Evolutionary conservation across 1,284 basidiomycete species (phyloP).

Genomic region (Trichosporon ovoides): DNA sequence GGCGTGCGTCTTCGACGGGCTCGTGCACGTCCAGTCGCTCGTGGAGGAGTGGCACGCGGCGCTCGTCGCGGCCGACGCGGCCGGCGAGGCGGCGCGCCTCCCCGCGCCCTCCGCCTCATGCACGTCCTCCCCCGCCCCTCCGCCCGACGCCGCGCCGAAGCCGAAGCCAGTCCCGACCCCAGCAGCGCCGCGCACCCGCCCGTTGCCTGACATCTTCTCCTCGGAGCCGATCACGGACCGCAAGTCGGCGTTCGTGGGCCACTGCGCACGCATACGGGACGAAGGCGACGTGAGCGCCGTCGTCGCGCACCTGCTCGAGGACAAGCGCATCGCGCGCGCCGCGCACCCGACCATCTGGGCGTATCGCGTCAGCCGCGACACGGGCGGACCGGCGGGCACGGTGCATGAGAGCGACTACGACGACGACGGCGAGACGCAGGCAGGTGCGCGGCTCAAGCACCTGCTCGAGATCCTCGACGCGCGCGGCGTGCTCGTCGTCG

Average conservation of each 20-base stretch:
- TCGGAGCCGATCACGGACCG: constrained; percentile 74
- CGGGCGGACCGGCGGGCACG: constrained; percentile 37
- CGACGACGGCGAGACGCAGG: constrained; percentile 87
- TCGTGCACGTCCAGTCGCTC: constrained; percentile 67
- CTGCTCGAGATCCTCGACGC: constrained; percentile 72
- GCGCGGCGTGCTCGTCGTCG: constrained; percentile 70
- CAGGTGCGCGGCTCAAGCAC: constrained; percentile 78
- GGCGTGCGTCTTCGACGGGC: constrained; percentile 81
- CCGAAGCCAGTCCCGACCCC: neutral
- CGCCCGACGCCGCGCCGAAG: neutral
- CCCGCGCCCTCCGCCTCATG: constrained; percentile 11
- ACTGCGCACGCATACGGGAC: constrained; percentile 70
- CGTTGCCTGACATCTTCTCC: constrained; percentile 53
- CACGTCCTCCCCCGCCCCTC: neutral
- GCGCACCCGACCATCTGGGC: constrained; percentile 86
- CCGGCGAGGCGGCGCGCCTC: constrained; percentile 56
- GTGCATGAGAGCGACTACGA: constrained; percentile 63
- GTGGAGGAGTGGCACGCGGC: constrained; percentile 67
- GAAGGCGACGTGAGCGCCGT: constrained; percentile 71
- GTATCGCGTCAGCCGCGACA: constrained; percentile 50
- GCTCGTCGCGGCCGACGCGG: constrained; percentile 57
- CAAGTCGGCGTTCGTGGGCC: constrained; percentile 75
- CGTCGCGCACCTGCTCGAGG: constrained; percentile 65
- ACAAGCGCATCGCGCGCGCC: constrained; percentile 57
- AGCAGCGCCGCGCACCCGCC: neutral